Conservation (phyloP, 2,329 filamentous ascomycete genomes). For the Orbilia blumenaviensis region DNA sequence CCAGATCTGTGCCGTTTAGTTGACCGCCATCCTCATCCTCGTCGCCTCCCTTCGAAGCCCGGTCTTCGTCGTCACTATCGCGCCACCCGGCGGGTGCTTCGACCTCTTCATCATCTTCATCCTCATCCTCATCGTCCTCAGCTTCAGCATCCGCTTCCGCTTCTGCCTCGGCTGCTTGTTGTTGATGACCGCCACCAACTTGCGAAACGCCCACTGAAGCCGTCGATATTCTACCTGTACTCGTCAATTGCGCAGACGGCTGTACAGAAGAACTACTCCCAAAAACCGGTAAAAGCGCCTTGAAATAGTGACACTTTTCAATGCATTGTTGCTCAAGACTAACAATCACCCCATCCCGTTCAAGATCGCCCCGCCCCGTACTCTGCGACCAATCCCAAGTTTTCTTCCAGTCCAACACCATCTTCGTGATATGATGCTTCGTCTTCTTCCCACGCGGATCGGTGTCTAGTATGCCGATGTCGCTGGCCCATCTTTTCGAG, state of each 20-base stretch:
- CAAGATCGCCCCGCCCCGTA: not conserved
- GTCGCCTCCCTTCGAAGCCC: not conserved
- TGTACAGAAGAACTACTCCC: not conserved
- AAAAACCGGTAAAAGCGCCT: conserved; percentile 9
- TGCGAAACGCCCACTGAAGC: not conserved
- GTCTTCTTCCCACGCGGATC: conserved; percentile 11
- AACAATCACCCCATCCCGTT: not conserved
- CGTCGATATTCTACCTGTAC: not conserved
- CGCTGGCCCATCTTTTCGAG: not conserved
- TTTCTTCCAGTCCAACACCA: conserved; percentile 7
- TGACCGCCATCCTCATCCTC: not conserved
- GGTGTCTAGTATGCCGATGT: not conserved
- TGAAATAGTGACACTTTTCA: conserved; percentile 8
- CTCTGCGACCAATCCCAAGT: conserved; percentile 20
- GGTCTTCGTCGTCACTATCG: not conserved
- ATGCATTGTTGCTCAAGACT: conserved; percentile 4
- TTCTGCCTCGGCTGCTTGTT: not conserved
- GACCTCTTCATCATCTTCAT: not conserved
- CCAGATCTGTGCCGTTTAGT: not conserved
- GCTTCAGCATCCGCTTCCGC: not conserved
- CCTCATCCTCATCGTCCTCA: not conserved
- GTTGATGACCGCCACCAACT: not conserved
- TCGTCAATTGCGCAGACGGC: conserved; percentile 2
- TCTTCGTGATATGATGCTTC: conserved; percentile 8
- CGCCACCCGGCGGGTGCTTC: not conserved